phyloP scores from a whole-genome alignment of 139 green algal species.

The Chlamydomonas schloesseri region DNA sequence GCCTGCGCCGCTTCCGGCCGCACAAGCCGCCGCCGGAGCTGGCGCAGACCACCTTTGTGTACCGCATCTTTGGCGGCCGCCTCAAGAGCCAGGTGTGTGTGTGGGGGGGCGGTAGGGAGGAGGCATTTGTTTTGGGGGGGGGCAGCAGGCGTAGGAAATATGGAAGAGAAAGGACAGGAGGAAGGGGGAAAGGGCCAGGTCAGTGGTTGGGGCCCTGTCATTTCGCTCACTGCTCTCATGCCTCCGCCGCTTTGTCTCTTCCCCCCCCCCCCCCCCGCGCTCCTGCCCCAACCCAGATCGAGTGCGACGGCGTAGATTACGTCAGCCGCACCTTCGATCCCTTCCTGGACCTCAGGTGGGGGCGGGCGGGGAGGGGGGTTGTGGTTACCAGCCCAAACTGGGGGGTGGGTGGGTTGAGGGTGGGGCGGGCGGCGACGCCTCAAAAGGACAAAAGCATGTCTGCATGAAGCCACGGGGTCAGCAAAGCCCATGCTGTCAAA shows the following conservation, averaged over 20 bases:
- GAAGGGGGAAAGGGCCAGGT: too few species aligned
- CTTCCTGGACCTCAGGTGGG: slow-evolving; percentile 95
- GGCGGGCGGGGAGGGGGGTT: too few species aligned
- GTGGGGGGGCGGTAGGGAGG: background rate
- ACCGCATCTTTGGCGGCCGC: slow-evolving; percentile 91
- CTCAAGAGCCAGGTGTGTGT: slow-evolving; percentile 85
- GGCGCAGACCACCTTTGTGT: slow-evolving; percentile 84
- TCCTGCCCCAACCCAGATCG: slow-evolving; percentile 73
- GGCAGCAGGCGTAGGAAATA: background rate
- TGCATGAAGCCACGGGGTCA: too few species aligned
- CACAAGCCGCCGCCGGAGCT: slow-evolving; percentile 69
- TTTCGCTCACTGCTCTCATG: too few species aligned
- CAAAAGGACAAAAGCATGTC: too few species aligned
- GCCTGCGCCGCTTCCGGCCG: slow-evolving; percentile 65
- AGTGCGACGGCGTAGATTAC: slow-evolving; percentile 87
- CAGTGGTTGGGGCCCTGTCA: background rate
- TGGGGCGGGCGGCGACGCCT: too few species aligned
- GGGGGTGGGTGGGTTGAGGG: too few species aligned
- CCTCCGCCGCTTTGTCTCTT: too few species aligned
- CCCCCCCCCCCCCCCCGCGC: too few species aligned
- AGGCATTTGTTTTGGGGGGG: background rate
- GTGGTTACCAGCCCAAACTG: too few species aligned
- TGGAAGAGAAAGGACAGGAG: too few species aligned
- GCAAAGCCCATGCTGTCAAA: too few species aligned
- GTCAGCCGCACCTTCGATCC: slow-evolving; percentile 88